These are phyloP conservation scores for Linnemannia elongata DNA, from an alignment of 192 early-diverging fungal species.

Conservation along the genomic window DNA sequence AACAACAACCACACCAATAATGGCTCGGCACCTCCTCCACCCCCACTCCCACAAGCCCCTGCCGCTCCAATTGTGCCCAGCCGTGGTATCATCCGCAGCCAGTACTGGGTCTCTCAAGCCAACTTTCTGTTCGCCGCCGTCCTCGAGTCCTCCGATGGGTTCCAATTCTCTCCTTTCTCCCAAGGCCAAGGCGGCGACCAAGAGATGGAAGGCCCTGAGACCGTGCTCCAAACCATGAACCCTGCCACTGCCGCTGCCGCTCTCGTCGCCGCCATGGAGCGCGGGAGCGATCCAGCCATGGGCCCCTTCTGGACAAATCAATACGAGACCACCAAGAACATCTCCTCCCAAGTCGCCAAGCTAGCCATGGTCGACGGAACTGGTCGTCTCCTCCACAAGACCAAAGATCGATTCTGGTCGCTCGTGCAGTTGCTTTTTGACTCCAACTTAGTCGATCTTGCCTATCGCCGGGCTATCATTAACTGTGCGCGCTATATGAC, in stretches of 20 bases:
- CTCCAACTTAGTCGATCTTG: conserved; percentile 18
- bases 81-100: background rate
- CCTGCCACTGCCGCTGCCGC: background rate
- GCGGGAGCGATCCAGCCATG: background rate
- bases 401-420: conserved; percentile 3
- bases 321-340: conserved; percentile 1
- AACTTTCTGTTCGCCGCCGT: background rate
- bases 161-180: background rate
- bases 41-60: background rate
- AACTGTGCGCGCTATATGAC: conserved; percentile 41
- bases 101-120: conserved; percentile 7
- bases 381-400: background rate
- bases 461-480: conserved; percentile 22
- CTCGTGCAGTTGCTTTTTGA: conserved; percentile 30
- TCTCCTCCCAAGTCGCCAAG: background rate
- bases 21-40: background rate
- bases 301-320: background rate
- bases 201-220: background rate
- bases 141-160: background rate
- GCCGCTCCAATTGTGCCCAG: background rate
- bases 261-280: background rate
- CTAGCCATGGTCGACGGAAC: background rate
- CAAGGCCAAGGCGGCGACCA: background rate
- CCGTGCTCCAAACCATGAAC: background rate
- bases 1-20: background rate